Evolutionary conservation across 148 eudicot species (phyloP).

Genomic region (Rhododendron williamsianum): DNA sequence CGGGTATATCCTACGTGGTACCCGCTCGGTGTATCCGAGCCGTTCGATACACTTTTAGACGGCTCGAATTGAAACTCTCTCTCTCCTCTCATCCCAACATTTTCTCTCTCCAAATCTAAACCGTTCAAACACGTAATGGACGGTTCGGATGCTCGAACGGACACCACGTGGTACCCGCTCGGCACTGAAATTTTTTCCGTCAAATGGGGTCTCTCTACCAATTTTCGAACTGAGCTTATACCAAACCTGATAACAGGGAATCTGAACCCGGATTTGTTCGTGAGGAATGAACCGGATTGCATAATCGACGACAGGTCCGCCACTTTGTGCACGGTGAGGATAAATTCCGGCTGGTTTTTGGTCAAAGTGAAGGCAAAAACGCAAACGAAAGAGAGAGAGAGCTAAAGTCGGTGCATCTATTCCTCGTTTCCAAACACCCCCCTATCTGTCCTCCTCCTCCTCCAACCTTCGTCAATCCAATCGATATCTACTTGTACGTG

Average conservation of each 20-base stretch:
- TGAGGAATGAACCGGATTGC: constrained; percentile 31
- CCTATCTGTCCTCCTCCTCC: background rate
- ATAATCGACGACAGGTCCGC: constrained; percentile 43
- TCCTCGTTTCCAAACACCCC: background rate
- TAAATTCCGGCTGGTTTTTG: constrained; percentile 5
- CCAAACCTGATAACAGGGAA: constrained; percentile 13
- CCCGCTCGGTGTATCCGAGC: too few species aligned
- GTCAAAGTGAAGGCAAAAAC: constrained; percentile 15
- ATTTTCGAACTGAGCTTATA: background rate
- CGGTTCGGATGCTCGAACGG: too few species aligned
- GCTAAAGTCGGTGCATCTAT: background rate
- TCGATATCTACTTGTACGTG: background rate
- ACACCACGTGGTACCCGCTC: too few species aligned
- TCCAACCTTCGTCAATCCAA: background rate
- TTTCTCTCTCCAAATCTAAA: too few species aligned
- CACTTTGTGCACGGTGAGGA: constrained; percentile 6
- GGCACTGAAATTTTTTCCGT: too few species aligned
- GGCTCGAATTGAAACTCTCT: too few species aligned
- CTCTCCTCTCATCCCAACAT: too few species aligned
- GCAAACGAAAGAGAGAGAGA: background rate
- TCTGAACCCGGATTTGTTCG: constrained; percentile 39
- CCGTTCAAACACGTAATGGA: too few species aligned
- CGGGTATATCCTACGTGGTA: too few species aligned
- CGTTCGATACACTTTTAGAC: too few species aligned
- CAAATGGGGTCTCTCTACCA: background rate